Percentiles rank a stretch among this genome's conserved stretches.
These are phyloP conservation scores for Malassezia dermatis DNA, from an alignment of 1,284 basidiomycete genomes.

Conservation along the genomic window DNA sequence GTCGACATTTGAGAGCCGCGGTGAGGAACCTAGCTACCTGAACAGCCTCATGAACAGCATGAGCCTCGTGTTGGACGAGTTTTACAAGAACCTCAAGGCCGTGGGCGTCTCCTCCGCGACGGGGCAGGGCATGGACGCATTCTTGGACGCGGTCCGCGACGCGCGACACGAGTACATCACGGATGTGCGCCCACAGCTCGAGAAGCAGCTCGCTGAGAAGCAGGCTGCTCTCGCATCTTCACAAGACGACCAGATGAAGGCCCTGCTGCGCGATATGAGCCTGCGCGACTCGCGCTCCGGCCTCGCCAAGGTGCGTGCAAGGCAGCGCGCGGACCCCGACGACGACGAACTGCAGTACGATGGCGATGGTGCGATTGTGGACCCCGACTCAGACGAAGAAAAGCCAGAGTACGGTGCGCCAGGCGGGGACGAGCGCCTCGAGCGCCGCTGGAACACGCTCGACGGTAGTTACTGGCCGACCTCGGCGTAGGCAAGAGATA, in stretches of 20 bases:
- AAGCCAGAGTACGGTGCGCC: constrained; percentile 21
- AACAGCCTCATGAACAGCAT: constrained; percentile 98
- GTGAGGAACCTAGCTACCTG: constrained; percentile 89
- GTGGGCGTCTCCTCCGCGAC: constrained; percentile 94
- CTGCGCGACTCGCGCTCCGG: constrained; percentile 20
- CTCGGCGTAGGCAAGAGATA: neutral
- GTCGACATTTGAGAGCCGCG: constrained; percentile 10
- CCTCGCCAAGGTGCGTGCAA: constrained; percentile 43
- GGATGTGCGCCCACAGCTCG: constrained; percentile 82
- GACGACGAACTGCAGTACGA: constrained; percentile 25
- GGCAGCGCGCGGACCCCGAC: constrained; percentile 5
- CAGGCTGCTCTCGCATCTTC: constrained; percentile 60
- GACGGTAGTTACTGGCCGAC: constrained; percentile 18
- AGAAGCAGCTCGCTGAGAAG: constrained; percentile 56
- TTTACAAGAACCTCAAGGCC: constrained; percentile 88
- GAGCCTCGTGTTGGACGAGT: constrained; percentile 95
- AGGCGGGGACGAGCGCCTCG: constrained; percentile 10
- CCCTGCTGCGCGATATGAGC: constrained; percentile 77
- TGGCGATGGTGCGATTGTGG: constrained; percentile 45
- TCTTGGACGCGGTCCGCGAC: constrained; percentile 79
- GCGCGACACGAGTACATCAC: constrained; percentile 75
- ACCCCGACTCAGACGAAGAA: constrained; percentile 42
- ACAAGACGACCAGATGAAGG: constrained; percentile 60
- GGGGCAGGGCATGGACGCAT: constrained; percentile 78
- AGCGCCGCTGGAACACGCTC: constrained; percentile 11